Base-by-base conservation (phyloP, 805 yeast genomes). In the Sporopachydermia quercuum region DNA sequence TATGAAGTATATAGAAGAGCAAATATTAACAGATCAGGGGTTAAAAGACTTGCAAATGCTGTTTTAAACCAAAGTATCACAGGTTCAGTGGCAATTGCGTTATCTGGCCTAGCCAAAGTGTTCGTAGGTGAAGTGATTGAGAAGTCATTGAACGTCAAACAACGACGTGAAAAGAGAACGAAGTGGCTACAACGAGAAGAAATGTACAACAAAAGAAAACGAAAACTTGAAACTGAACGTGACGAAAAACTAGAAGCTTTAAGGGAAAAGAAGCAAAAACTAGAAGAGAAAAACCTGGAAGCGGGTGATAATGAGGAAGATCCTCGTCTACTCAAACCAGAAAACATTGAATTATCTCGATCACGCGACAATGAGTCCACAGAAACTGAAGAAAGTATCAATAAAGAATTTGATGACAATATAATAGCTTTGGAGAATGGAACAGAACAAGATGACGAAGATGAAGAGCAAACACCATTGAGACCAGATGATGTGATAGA, bases 81-180 rank as follows among this genome's bases (percentile, higher is more conserved):
- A 2, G 82, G 72, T 42, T 81, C 80, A 45, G 78, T 85, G 16
- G 81, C 94, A 0, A 76, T 83, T 40, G 77, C 85, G 5, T 57
- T 87, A 37, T 82, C 89, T 4, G 95, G 96, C 55, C 70, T 85
- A 41, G 81, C 94, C 2, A 87, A 87, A 54, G 81, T 84, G 49
- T 78, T 83, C 54, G 70, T 86, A n/a, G 94, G 95, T 8, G 96
- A 87, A 49, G 70, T 87, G 14, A 79, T 87, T 8, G 93, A 87
- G 45, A 66, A 74, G 49, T 94, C 95, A 0, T 67, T 78, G 45
- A 79, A 74, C 39, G 74, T 82, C 1, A 87, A 83, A 52, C 63
- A 68, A 40, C 63, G 70, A 42, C 71, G 72, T 49, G 58, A 64
- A 49, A 65, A 70, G 58, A 23, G n/a, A 23, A n/a, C 8, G n/a